These are phyloP conservation scores for Quercus tomentella DNA, from an alignment of 331 rosid species.

Conservation along the genomic window DNA sequence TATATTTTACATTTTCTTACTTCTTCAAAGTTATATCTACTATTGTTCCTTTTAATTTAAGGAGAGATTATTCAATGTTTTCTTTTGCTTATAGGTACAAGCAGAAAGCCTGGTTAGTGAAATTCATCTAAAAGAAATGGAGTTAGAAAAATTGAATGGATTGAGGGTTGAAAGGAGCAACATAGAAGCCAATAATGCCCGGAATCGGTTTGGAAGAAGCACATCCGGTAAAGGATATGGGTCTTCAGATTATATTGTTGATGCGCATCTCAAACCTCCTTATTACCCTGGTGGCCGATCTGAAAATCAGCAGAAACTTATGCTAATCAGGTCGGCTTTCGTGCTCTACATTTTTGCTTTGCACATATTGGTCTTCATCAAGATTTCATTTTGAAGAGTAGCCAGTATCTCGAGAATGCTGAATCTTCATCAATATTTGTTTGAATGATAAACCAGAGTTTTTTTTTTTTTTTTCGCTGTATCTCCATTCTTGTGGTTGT, in stretches of 20 bases:
- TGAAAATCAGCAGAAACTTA: constrained; percentile 75
- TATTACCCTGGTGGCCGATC: constrained; percentile 56
- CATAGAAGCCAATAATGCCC: constrained; percentile 43
- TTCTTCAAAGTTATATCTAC: background rate
- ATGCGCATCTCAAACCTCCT: constrained; percentile 60
- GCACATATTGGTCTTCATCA: constrained; percentile 79
- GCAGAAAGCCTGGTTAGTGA: constrained; percentile 81
- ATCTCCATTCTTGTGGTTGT: background rate
- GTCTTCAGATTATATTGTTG: constrained; percentile 50
- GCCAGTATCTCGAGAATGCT: background rate
- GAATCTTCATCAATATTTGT: constrained; percentile 1
- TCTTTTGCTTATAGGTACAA: constrained; percentile 57
- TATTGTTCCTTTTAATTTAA: background rate
- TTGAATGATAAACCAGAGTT: background rate
- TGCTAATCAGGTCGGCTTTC: constrained; percentile 81
- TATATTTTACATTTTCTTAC: background rate
- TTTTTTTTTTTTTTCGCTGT: background rate
- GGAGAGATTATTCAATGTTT: background rate
- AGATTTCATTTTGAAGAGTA: constrained; percentile 56
- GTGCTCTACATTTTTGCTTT: constrained; percentile 87
- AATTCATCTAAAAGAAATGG: constrained; percentile 75
- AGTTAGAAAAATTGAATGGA: constrained; percentile 71
- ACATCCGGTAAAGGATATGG: constrained; percentile 45
- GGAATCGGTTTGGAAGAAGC: constrained; percentile 62
- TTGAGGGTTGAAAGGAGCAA: constrained; percentile 51